Base-by-base conservation (phyloP, 768 basidiomycete species). In the Lentinula raphanica region DNA sequence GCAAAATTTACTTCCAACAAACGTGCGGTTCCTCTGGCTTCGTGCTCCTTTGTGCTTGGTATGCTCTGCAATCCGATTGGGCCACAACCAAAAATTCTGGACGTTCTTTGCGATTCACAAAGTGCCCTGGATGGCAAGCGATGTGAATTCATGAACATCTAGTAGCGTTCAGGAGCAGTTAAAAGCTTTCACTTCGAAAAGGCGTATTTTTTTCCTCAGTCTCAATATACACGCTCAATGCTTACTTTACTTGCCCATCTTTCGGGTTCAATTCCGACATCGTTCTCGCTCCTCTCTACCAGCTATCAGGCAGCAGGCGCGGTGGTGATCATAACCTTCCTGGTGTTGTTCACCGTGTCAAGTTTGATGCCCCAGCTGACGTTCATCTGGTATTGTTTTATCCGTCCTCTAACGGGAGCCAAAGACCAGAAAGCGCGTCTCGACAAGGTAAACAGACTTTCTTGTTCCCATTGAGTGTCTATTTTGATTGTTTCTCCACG, bases 361-460 rank as follows among this genome's bases (percentile, higher is more conserved):
- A 21, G 48, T n/a, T 42, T 80, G 12, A 67, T 65, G 13, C 77
- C 79, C 2, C 74, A 76, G 54, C 60, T 80, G 54, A 75, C 72
- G 59, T 81, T 81, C 56, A 62, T 79, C 49, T 80, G 79, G 77
- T 76, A 81, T 58, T 79, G 78, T 62, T 80, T 81, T 62, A 54
- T 81, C 31, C 71, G 72, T 27, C 78, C 79, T 1, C 70, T 81
- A 51, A 68, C 36, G 35, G 56, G 69, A 5, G 63, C 63, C 2
- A 67, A 65, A 3, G 74, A 78, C 58, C 79, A 80, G 62, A 73
- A 74, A 46, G 69, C 71, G 25, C 74, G 76, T 53, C 69, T 80
- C 6, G 76, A 79, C 49, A 73, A 79, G 71, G 79, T 78, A 7
- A 23, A 35, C 32, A 36, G 15, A 4, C 29, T 23, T 29, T 39